Base-by-base conservation (phyloP, 768 basidiomycete species). In the Pulveroboletus frians region DNA sequence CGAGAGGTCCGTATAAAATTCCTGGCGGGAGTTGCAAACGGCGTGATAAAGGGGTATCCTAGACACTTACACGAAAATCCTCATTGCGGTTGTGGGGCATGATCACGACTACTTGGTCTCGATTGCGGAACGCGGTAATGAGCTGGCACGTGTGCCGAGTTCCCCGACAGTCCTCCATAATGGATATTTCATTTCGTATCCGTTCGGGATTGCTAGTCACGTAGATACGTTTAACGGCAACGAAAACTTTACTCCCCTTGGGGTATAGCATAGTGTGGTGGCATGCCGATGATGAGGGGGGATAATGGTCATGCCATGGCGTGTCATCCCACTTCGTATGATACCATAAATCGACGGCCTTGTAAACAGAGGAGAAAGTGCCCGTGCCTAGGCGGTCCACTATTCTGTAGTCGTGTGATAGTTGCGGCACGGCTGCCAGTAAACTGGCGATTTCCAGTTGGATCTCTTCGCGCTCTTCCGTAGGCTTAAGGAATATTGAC, bases 321-420 rank as follows among this genome's bases (percentile, higher is more conserved):
- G 66, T 56, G 58, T 92, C 90, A 65, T 88, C 78, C 83, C 83
- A 90, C 45, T 87, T 85, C 42, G 76, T 70, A 57, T 90, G 80
- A 59, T 87, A 80, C 50, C 76, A 69, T 14, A 87, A 59, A 66
- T 99, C 96, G 54, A 94, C 68, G 0, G 94, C 96, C 61, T 98
- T 96, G 77, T 97, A 99, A n/a, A 99, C 96, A 9, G 93, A 93
- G 0, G 95, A 97, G 71, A 99, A 99, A 1, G 95, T 99, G 14
- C 95, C 95, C 46, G 94, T 97, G 13, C 96, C 96, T 1, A 99
- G 78, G 1, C 94, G 80, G 70, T 97, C 95, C 31, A 97, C 66
- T 31, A 98, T 73, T 43, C 73, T 77, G 73, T 95, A 98, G 55
- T 87, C 75, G 3, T 72, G 61, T 5, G 69, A 63, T 46, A 95